Conservation (phyloP, 2,329 filamentous ascomycete genomes). For the Penicillium sclerotiorum region DNA sequence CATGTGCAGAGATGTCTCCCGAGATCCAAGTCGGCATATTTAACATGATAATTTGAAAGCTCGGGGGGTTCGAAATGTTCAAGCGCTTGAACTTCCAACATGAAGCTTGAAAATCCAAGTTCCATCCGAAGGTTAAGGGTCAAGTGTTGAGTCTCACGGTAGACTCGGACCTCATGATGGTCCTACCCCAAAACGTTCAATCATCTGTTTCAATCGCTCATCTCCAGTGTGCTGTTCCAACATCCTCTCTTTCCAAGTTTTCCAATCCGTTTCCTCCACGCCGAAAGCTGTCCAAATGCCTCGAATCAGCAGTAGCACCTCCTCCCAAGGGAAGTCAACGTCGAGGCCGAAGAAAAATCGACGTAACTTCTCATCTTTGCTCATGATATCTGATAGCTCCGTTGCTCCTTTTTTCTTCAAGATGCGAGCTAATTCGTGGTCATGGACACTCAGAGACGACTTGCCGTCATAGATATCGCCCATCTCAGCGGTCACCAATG, state of each 20-base stretch:
- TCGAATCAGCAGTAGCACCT: slow-evolving; percentile 5
- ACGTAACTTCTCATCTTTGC: slow-evolving; percentile 10
- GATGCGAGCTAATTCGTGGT: slow-evolving; percentile 11
- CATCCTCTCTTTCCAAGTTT: slow-evolving; percentile 11
- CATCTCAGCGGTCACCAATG: slow-evolving; percentile 16
- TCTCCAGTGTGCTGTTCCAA: slow-evolving; percentile 9
- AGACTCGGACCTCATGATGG: neutral
- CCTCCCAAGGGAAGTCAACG: slow-evolving; percentile 12
- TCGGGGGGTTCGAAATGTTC: no score
- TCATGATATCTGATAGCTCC: slow-evolving; percentile 13
- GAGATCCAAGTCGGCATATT: no score
- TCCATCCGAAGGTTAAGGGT: no score
- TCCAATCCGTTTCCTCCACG: slow-evolving; percentile 8
- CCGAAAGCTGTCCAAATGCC: slow-evolving; percentile 15
- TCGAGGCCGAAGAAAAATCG: slow-evolving; percentile 20
- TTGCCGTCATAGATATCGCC: slow-evolving; percentile 9
- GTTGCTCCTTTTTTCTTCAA: slow-evolving; percentile 8
- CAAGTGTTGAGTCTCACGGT: no score
- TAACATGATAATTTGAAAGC: no score
- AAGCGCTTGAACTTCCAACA: no score
- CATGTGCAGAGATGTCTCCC: no score
- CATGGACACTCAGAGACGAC: slow-evolving; percentile 12
- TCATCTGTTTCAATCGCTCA: slow-evolving; percentile 1
- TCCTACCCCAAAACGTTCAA: slow-evolving; percentile 4
- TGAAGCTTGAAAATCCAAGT: no score